phyloP scores from a whole-genome alignment of 2,329 filamentous ascomycete species.

The Coniochaeta ligniaria region DNA sequence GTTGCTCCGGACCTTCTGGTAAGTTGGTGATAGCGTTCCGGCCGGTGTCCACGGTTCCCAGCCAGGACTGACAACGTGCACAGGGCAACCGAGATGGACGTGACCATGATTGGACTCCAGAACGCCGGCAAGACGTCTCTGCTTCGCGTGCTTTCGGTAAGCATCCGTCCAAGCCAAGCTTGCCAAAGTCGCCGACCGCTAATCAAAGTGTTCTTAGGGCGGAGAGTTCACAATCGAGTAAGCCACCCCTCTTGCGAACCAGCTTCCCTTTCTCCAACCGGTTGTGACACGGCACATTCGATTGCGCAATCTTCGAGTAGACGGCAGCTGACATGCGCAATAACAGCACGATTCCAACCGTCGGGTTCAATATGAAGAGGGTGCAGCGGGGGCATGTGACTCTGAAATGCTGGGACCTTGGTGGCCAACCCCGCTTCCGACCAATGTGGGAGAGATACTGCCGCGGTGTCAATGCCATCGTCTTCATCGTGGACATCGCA shows the following conservation, averaged over 20 bases:
- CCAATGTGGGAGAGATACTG: conserved; percentile 99
- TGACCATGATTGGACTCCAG: conserved; percentile 97
- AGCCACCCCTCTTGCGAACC: conserved; percentile 32
- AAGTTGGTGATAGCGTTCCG: conserved; percentile 26
- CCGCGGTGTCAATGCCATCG: conserved; percentile 92
- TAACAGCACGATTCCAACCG: conserved; percentile 88
- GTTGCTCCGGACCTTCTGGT: conserved; percentile 97
- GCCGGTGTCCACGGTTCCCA: conserved; percentile 1
- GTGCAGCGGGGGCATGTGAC: conserved; percentile 98
- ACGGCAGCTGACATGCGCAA: conserved; percentile 25
- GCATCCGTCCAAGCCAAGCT: conserved; percentile 24
- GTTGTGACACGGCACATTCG: background rate
- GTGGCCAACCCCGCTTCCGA: conserved; percentile 92
- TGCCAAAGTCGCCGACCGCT: conserved; percentile 3
- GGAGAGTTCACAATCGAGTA: conserved; percentile 99
- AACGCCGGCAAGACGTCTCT: conserved; percentile 97
- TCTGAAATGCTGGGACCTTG: conserved; percentile 98
- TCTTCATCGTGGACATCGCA: conserved; percentile 97
- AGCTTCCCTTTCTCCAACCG: background rate
- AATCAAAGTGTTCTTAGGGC: conserved; percentile 51
- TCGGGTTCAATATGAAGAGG: conserved; percentile 98
- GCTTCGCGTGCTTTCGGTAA: conserved; percentile 88
- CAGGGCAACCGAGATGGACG: conserved; percentile 99
- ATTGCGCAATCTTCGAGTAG: background rate
- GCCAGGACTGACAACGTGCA: conserved; percentile 13